Percentiles rank a stretch among this genome's conserved stretches.
phyloP scores from a whole-genome alignment of 768 basidiomycete species.

The Mycena rosella region DNA sequence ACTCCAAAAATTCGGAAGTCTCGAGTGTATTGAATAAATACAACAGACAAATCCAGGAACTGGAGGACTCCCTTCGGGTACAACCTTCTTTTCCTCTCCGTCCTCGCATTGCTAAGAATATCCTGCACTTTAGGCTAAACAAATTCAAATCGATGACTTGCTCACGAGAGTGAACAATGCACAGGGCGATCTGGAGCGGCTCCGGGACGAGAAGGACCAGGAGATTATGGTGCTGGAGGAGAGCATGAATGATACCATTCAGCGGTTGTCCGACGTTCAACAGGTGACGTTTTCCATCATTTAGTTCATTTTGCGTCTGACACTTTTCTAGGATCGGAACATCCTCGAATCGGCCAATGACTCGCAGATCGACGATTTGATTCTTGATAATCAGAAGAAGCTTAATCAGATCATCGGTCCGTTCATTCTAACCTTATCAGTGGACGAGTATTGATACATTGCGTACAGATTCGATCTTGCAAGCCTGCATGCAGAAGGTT shows the following conservation, averaged over 20 bases:
- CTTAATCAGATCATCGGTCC: conserved; percentile 93
- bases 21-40: conserved; percentile 91
- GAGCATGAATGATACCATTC: conserved; percentile 92
- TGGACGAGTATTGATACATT: conserved; percentile 28
- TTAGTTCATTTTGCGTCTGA: conserved; percentile 23
- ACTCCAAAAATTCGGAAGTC: conserved; percentile 94
- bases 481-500: conserved; percentile 96
- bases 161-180: conserved; percentile 84
- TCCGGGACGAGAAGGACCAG: conserved; percentile 96
- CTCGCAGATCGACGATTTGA: conserved; percentile 97
- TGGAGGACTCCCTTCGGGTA: conserved; percentile 96
- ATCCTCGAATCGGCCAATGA: conserved; percentile 91
- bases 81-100: conserved; percentile 39
- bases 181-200: conserved; percentile 78
- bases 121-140: conserved; percentile 76
- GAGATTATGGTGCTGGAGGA: conserved; percentile 97
- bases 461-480: conserved; percentile 89
- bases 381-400: conserved; percentile 97
- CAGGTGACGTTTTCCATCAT: conserved; percentile 62
- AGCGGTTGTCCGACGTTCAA: conserved; percentile 88
- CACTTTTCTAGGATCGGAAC: conserved; percentile 74
- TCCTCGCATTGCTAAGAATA: conserved; percentile 18
- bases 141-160: conserved; percentile 96
- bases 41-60: conserved; percentile 94
- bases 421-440: conserved; percentile 43